phyloP scores from a whole-genome alignment of 1,284 basidiomycete species.

The Mrakiaceae sp. region DNA sequence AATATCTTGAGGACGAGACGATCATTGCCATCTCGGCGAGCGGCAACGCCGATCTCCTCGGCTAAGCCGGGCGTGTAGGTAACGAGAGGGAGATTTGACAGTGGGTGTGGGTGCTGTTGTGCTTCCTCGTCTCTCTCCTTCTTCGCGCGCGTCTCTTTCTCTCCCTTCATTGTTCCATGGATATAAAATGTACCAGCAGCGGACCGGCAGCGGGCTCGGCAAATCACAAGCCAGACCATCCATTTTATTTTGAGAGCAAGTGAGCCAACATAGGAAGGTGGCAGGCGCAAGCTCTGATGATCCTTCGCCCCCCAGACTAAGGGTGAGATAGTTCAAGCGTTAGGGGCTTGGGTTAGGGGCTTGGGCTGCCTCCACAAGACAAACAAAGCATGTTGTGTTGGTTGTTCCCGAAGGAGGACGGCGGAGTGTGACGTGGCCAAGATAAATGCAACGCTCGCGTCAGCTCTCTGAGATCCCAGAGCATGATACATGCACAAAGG shows the following conservation, averaged over 20 bases:
- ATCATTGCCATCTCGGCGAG: constrained; percentile 71
- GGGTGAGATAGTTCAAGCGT: no score
- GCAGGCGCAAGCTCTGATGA: not conserved
- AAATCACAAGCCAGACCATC: no score
- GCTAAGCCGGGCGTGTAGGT: constrained; percentile 30
- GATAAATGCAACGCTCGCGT: no score
- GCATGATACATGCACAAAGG: no score
- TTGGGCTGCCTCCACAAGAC: no score
- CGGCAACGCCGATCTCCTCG: constrained; percentile 76
- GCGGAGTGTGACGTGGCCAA: no score
- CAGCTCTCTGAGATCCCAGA: no score
- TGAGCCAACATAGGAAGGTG: not conserved
- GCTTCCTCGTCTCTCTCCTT: constrained; percentile 31
- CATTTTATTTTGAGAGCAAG: no score
- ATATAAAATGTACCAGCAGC: not conserved
- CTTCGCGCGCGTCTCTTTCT: constrained; percentile 27
- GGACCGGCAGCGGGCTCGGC: not conserved
- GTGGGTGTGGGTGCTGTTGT: constrained; percentile 16
- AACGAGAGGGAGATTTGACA: not conserved
- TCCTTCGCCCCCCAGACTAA: no score
- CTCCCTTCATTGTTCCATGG: constrained; percentile 24
- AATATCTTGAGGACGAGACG: constrained; percentile 74
- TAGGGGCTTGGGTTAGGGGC: no score
- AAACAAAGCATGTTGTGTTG: no score
- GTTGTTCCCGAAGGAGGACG: no score